phyloP scores from a whole-genome alignment of 1,139 yeast species.

The Waltiozyma sp. region DNA sequence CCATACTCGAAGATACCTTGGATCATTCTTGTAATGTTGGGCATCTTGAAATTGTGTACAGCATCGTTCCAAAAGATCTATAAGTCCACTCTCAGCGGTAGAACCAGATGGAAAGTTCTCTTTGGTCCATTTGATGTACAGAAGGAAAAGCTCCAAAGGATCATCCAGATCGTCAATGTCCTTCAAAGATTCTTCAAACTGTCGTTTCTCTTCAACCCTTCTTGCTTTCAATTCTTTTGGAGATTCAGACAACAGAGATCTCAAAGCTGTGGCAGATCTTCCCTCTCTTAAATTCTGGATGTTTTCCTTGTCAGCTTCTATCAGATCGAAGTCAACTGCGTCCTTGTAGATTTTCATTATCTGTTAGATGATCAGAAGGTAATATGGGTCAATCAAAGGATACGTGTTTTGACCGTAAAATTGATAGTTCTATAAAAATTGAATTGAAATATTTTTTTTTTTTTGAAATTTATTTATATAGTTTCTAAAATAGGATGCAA shows the following conservation, averaged over 20 bases:
- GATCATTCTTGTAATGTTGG: constrained; percentile 64
- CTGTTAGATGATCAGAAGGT: too few relatives aligned
- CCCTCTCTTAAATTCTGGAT: constrained; percentile 63
- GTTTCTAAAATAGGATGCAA: too few relatives aligned
- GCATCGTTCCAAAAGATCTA: constrained; percentile 59
- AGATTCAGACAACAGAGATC: constrained; percentile 30
- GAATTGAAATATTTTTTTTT: too few relatives aligned
- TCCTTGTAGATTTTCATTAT: constrained; percentile 1
- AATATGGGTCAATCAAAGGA: too few relatives aligned
- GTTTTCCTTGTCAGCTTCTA: constrained; percentile 75
- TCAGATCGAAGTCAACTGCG: constrained; percentile 32
- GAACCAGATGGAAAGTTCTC: constrained; percentile 59
- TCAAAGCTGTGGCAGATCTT: constrained; percentile 52
- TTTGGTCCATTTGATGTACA: constrained; percentile 66
- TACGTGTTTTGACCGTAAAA: too few relatives aligned
- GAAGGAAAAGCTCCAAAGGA: constrained; percentile 63
- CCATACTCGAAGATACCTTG: constrained; percentile 76
- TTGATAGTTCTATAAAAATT: too few relatives aligned
- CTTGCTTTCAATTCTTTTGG: constrained; percentile 21
- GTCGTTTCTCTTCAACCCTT: constrained; percentile 26
- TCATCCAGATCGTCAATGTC: constrained; percentile 61
- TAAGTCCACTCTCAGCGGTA: constrained; percentile 54
- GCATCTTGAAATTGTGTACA: constrained; percentile 60
- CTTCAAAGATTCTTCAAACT: constrained; percentile 33
- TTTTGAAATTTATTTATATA: too few relatives aligned